phyloP scores from a whole-genome alignment of 352 stramenopile genomes.

The Globisporangium canariense region DNA sequence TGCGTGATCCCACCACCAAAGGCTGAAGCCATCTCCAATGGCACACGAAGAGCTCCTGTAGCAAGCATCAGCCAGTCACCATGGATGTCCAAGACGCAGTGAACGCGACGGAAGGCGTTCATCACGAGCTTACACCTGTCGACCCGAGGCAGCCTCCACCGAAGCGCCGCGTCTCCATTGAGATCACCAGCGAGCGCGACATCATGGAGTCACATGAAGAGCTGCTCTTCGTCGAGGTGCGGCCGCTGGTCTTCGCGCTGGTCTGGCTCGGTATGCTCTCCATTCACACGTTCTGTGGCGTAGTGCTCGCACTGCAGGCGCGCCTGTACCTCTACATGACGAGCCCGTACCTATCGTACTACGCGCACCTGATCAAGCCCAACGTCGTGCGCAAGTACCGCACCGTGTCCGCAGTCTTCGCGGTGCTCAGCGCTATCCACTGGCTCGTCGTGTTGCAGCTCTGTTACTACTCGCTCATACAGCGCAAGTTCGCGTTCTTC shows the following conservation, averaged over 20 bases:
- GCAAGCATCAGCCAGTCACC: background rate
- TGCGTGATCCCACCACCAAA: background rate
- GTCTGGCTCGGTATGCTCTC: conserved; percentile 26
- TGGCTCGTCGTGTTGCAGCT: conserved; percentile 21
- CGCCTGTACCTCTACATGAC: conserved; percentile 27
- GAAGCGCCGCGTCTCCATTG: background rate
- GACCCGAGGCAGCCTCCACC: background rate
- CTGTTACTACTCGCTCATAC: conserved; percentile 19
- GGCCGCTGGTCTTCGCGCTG: conserved; percentile 12
- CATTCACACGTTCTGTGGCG: conserved; percentile 20
- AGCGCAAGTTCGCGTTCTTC: conserved; percentile 22
- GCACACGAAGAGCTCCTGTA: background rate
- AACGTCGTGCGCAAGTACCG: conserved; percentile 22
- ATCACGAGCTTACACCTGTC: background rate
- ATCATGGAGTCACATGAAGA: conserved; percentile 16
- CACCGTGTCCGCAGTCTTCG: conserved; percentile 25
- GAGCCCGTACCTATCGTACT: conserved; percentile 20
- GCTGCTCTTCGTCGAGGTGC: conserved; percentile 19
- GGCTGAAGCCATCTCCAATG: background rate
- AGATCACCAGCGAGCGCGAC: conserved; percentile 9
- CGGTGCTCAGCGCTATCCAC: conserved; percentile 23
- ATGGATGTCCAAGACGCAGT: conserved; percentile 3
- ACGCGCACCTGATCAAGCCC: conserved; percentile 21
- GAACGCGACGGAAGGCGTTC: background rate
- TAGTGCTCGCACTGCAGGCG: conserved; percentile 21